These are phyloP conservation scores for Phytophthora crassamura DNA, from an alignment of 352 stramenopile genomes.

Conservation along the genomic window DNA sequence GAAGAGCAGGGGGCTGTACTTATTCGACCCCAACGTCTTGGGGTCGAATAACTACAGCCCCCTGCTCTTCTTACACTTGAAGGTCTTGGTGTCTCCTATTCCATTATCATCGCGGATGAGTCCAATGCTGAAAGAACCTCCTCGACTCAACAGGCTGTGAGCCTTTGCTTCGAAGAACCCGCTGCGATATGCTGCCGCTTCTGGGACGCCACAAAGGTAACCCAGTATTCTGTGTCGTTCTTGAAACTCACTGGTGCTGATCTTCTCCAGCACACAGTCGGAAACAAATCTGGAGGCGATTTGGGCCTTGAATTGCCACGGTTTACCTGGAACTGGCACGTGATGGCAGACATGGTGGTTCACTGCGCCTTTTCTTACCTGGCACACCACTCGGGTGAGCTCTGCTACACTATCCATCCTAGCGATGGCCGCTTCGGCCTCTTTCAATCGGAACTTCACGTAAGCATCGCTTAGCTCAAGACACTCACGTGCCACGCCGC, in stretches of 20 bases:
- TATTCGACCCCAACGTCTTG: slow-evolving; percentile 3
- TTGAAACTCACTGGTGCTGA: not conserved
- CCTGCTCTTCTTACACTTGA: not conserved
- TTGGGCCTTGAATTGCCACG: not conserved
- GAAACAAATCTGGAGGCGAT: slow-evolving; percentile 5
- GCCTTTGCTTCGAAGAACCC: slow-evolving; percentile 4
- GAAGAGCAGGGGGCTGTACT: no score
- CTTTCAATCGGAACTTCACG: not conserved
- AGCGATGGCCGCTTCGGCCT: not conserved
- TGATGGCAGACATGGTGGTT: not conserved
- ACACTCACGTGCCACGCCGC: slow-evolving; percentile 6
- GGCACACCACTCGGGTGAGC: not conserved
- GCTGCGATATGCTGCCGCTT: slow-evolving; percentile 1
- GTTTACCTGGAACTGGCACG: not conserved
- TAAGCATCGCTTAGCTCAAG: not conserved
- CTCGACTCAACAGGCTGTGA: not conserved
- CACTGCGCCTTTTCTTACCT: not conserved
- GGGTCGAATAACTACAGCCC: slow-evolving; percentile 9
- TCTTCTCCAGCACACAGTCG: slow-evolving; percentile 6
- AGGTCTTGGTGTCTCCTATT: not conserved
- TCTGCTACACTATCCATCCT: not conserved
- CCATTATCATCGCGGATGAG: not conserved
- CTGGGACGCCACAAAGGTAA: not conserved
- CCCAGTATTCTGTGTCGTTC: not conserved
- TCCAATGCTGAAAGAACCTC: not conserved